These are phyloP conservation scores for Paecilomyces sp. DNA, from an alignment of 2,329 filamentous ascomycete species.

Conservation along the genomic window DNA sequence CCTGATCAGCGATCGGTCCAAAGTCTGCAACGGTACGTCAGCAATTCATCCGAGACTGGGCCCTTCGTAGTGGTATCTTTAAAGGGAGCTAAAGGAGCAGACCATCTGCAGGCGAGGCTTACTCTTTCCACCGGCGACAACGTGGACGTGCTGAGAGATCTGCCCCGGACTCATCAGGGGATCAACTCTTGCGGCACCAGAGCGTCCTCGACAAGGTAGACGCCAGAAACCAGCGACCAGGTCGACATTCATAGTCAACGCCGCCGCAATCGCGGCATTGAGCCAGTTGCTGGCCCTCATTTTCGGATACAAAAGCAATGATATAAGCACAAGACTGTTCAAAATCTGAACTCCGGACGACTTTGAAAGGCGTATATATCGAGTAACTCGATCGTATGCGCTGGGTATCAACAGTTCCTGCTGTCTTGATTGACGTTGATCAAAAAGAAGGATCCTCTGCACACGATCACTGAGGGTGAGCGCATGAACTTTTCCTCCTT, in stretches of 20 bases:
- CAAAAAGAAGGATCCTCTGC: not conserved
- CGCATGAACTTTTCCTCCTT: not conserved
- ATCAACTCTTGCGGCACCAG: conserved; percentile 67
- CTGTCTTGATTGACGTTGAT: not conserved
- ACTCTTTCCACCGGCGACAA: conserved; percentile 71
- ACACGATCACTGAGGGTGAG: not conserved
- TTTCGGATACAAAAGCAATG: not conserved
- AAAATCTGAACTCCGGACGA: not conserved
- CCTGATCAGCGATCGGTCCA: conserved; percentile 48
- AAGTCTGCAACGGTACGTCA: conserved; percentile 51
- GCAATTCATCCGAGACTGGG: conserved; percentile 1
- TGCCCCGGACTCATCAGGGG: conserved; percentile 61
- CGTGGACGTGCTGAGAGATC: conserved; percentile 61
- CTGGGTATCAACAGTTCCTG: not conserved
- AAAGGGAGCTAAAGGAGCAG: not conserved
- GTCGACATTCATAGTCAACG: conserved; percentile 26
- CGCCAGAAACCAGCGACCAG: conserved; percentile 71
- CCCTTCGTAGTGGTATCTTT: not conserved
- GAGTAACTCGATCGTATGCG: not conserved
- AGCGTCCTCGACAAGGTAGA: conserved; percentile 69
- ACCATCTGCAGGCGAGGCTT: conserved; percentile 31
- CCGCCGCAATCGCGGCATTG: not conserved
- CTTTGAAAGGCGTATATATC: too few relatives aligned
- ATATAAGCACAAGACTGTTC: not conserved
- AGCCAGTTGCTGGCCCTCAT: not conserved